These are phyloP conservation scores for Gossypioides kirkii DNA, from an alignment of 345 rosid genomes.

Conservation along the genomic window DNA sequence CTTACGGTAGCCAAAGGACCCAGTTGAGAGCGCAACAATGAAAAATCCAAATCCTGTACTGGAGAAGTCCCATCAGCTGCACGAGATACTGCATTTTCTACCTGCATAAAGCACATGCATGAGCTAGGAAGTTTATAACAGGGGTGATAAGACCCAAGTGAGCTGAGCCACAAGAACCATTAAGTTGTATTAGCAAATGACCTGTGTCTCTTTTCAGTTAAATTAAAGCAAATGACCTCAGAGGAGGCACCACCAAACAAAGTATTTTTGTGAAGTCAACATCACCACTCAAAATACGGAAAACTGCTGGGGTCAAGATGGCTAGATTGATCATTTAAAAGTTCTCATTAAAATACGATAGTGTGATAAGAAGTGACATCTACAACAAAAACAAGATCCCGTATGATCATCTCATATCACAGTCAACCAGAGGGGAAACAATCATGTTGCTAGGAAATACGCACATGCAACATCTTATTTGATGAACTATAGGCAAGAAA, in stretches of 20 bases:
- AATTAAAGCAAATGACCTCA: neutral
- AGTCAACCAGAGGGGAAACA: neutral
- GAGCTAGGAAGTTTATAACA: neutral
- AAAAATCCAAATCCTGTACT: conserved; percentile 70
- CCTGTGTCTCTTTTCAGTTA: neutral
- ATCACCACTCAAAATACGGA: neutral
- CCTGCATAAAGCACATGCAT: conserved; percentile 37
- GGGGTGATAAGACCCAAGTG: neutral
- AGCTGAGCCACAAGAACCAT: neutral
- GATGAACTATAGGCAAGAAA: neutral
- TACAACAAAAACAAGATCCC: neutral
- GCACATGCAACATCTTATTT: neutral
- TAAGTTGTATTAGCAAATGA: neutral
- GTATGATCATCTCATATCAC: neutral
- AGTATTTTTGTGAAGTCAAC: neutral
- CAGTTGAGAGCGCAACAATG: conserved; percentile 61
- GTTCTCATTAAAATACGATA: neutral
- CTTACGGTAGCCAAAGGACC: conserved; percentile 90
- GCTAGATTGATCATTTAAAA: neutral
- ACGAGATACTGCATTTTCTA: conserved; percentile 75
- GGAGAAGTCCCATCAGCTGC: conserved; percentile 71
- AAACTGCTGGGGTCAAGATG: neutral
- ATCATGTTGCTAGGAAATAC: neutral
- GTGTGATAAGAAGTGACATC: neutral
- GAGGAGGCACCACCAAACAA: neutral